These are phyloP conservation scores for Ganoderma lingzhi DNA, from an alignment of 1,284 basidiomycete genomes.

Conservation along the genomic window DNA sequence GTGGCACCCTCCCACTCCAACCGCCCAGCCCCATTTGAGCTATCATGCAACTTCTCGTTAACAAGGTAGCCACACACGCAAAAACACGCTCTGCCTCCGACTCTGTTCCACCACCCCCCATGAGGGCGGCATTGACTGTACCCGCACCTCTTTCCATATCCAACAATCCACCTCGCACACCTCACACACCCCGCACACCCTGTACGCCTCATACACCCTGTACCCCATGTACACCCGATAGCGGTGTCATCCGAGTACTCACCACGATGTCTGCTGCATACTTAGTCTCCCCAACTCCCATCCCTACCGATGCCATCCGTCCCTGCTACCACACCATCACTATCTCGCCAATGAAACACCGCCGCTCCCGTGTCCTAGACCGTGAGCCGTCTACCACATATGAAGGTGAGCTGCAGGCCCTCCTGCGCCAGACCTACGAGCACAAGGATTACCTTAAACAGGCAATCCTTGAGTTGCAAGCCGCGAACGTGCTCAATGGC, in stretches of 20 bases:
- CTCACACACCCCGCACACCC: conserved; percentile 25
- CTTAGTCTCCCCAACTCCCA: conserved; percentile 5
- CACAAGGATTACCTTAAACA: not conserved
- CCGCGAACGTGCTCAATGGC: conserved; percentile 29
- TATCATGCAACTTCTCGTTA: no score
- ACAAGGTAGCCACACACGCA: no score
- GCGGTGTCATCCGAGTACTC: not conserved
- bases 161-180: no score
- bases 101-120: no score
- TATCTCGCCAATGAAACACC: not conserved
- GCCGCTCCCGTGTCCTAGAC: not conserved
- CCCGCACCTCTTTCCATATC: no score
- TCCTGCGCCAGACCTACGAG: not conserved
- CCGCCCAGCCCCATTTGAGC: conserved; percentile 34
- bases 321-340: not conserved
- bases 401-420: conserved; percentile 4
- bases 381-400: not conserved
- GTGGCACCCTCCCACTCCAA: conserved; percentile 33
- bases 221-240: not conserved
- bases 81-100: no score
- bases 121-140: no score
- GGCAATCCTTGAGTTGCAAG: conserved; percentile 2
- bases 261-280: not conserved
- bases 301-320: not conserved
- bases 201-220: conserved; percentile 9